Evolutionary conservation across 352 stramenopile genomes (phyloP).

Genomic region (Phytophthora tentaculata): DNA sequence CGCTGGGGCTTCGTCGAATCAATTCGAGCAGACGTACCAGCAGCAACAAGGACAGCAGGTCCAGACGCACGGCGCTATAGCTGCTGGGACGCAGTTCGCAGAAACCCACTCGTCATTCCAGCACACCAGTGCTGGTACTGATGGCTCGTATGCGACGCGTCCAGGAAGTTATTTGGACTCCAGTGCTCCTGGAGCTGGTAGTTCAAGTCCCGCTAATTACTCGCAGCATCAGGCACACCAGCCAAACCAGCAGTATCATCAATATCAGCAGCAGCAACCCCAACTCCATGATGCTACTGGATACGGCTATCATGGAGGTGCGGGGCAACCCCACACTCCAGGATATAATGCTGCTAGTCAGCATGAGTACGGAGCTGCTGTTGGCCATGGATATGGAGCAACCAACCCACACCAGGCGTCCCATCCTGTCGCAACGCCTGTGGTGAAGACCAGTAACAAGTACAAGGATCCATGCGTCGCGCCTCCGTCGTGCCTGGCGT

Average conservation of each 20-base stretch:
- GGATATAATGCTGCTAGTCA: conserved; percentile 17
- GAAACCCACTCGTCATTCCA: conserved; percentile 17
- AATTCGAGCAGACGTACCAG: conserved; percentile 21
- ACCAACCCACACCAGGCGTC: conserved; percentile 9
- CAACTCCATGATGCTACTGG: neutral
- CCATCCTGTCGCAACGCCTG: conserved; percentile 19
- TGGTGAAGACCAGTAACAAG: conserved; percentile 63
- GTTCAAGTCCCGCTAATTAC: conserved; percentile 14
- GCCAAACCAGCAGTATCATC: conserved; percentile 14
- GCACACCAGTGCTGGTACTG: conserved; percentile 5
- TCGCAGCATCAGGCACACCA: conserved; percentile 24
- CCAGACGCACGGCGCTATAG: conserved; percentile 8
- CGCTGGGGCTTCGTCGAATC: conserved; percentile 18
- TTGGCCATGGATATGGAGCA: conserved; percentile 10
- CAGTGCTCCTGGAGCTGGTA: conserved; percentile 10
- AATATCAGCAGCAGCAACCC: conserved; percentile 23
- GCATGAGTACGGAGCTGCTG: conserved; percentile 19
- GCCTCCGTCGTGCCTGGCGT: conserved; percentile 73
- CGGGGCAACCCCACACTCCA: conserved; percentile 16
- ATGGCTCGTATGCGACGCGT: conserved; percentile 15
- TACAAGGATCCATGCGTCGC: conserved; percentile 86
- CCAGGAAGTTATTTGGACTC: conserved; percentile 23
- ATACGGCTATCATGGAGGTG: conserved; percentile 14
- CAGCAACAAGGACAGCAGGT: conserved; percentile 22
- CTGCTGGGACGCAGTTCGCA: conserved; percentile 20